These are phyloP conservation scores for Cicer cuneatum DNA, from an alignment of 306 rosid genomes.

Conservation along the genomic window DNA sequence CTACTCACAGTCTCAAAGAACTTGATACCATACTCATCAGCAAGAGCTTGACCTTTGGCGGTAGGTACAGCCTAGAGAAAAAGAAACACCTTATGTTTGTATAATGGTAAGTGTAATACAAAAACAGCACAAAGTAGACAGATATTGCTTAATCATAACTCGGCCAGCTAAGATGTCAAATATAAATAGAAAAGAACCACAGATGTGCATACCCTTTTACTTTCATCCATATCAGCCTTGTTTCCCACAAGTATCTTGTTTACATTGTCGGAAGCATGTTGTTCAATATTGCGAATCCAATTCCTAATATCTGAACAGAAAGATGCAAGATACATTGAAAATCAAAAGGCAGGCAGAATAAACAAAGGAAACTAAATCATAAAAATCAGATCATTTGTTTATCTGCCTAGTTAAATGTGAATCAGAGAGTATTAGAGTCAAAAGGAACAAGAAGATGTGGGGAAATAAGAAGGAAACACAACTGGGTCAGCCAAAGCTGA, in stretches of 20 bases:
- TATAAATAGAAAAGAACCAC: conserved; percentile 17
- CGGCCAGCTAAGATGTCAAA: conserved; percentile 31
- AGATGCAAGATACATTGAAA: conserved; percentile 23
- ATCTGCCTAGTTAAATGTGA: conserved; percentile 1
- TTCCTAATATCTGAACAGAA: conserved; percentile 72
- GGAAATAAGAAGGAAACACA: conserved; percentile 24
- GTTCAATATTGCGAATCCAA: conserved; percentile 90
- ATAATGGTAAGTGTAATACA: conserved; percentile 8
- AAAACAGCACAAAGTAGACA: conserved; percentile 7
- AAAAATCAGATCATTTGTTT: not conserved
- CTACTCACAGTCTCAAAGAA: conserved; percentile 85
- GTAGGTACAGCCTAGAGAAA: conserved; percentile 78
- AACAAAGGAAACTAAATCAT: conserved; percentile 23
- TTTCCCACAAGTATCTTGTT: conserved; percentile 82
- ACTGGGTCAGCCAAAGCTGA: conserved; percentile 19
- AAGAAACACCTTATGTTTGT: conserved; percentile 3
- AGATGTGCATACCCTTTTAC: conserved; percentile 66
- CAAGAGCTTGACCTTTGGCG: conserved; percentile 89
- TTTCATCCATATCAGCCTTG: conserved; percentile 94
- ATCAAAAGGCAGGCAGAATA: conserved; percentile 14
- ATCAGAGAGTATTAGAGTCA: not conserved
- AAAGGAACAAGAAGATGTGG: not conserved
- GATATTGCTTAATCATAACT: conserved; percentile 15
- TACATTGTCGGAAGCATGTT: conserved; percentile 84
- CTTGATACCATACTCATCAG: conserved; percentile 89